Base-by-base conservation (phyloP, 768 basidiomycete genomes). In the Rhizopogon rudus region DNA sequence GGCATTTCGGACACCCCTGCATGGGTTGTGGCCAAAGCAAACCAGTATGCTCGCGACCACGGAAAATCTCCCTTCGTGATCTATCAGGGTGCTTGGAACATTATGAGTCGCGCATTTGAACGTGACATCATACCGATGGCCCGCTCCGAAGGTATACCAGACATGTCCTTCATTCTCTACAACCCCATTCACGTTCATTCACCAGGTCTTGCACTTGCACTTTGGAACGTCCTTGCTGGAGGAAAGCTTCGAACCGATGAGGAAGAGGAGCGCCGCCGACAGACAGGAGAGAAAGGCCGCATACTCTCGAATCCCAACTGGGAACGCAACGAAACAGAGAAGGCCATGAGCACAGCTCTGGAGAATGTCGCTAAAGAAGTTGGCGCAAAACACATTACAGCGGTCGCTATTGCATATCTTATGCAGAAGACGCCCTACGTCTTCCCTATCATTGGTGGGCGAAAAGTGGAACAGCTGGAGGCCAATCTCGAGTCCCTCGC, bases 351-450 rank as follows among this genome's bases (percentile, higher is more conserved):
- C 52, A 60, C 66, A 7, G 79, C 73, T 0, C 70, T 81, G 22
- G 79, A 81, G 61, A 71, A 78, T 51, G 75, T 82, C 12, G 79
- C 80, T 1, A 57, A 57, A 12, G 75, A 81, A 57, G 70, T 81
- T 16, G 80, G 79, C 2, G 72, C 73, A 3, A 70, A 77, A 62
- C 64, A 65, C 45, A 73, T 82, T 59, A 74, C 73, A 14, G 65
- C 81, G 43, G 67, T 63, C 10, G 63, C 64, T 16, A 53, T 83
- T 56, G 79, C 80, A 13, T 82, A 81, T 55, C 66, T 83, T 10
- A 67, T 83, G 67, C 77, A 81, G 42, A 84, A 82, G 63, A 71
- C 76, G 5, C 75, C 77, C 0, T 80, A 72, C 51, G 78, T 80
- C 0, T 81, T 82, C 67, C 79, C 79, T 0, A 71, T 81, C 54